These are phyloP conservation scores for Handroanthus guayacan DNA, from an alignment of 257 asterid species.

Conservation along the genomic window DNA sequence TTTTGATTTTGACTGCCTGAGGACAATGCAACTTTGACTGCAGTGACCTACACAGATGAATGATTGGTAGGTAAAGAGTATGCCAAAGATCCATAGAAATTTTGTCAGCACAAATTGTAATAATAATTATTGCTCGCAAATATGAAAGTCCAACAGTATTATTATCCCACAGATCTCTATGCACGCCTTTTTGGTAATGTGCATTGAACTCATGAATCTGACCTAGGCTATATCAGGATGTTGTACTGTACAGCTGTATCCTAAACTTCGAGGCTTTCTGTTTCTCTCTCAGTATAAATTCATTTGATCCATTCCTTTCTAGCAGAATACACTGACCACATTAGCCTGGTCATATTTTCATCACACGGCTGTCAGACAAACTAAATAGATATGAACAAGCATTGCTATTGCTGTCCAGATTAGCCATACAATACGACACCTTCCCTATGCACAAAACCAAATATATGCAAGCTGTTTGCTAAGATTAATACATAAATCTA, in stretches of 20 bases:
- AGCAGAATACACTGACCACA: constrained; percentile 4
- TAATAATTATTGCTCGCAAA: background rate
- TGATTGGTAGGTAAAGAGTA: constrained; percentile 25
- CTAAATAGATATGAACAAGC: background rate
- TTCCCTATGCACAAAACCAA: constrained; percentile 16
- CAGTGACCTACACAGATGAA: constrained; percentile 74
- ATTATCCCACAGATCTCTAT: background rate
- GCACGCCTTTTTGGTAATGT: constrained; percentile 13
- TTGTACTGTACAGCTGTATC: background rate
- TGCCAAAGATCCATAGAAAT: constrained; percentile 14
- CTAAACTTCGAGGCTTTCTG: constrained; percentile 1
- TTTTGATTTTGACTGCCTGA: constrained; percentile 68
- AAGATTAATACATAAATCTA: constrained; percentile 1
- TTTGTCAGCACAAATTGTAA: constrained; percentile 12
- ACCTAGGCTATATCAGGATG: background rate
- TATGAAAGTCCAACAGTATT: constrained; percentile 19
- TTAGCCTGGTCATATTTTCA: constrained; percentile 11
- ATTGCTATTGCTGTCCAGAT: background rate
- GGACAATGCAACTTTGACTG: constrained; percentile 85
- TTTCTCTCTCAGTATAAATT: background rate
- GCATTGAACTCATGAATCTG: constrained; percentile 16
- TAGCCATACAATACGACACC: background rate
- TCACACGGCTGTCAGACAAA: background rate
- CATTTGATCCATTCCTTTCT: background rate
- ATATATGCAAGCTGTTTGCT: background rate